Evolutionary conservation across 192 early-diverging fungal species (phyloP).

Genomic region (Lobosporangium transversale): DNA sequence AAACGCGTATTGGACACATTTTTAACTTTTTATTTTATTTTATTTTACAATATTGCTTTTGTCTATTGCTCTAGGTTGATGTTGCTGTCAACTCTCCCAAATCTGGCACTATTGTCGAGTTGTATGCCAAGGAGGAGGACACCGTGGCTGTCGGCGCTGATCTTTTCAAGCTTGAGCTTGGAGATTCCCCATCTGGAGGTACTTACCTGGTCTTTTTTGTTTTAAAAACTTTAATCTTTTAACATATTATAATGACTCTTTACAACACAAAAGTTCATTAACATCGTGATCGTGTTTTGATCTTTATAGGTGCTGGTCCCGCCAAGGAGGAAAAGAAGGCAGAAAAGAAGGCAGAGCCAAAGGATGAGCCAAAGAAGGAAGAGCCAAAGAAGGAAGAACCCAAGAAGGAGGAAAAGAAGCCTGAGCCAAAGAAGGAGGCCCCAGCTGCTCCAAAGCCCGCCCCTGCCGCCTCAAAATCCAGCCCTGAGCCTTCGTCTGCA

Average conservation of each 20-base stretch:
- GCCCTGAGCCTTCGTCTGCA: constrained; percentile 51
- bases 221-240: too few relatives aligned
- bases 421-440: constrained; percentile 53
- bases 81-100: constrained; percentile 97
- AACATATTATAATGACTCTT: too few relatives aligned
- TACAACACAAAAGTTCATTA: too few relatives aligned
- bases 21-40: too few relatives aligned
- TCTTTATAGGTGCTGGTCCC: constrained; percentile 26
- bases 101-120: constrained; percentile 86
- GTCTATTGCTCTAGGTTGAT: constrained; percentile 74
- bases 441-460: constrained; percentile 46
- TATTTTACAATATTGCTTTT: background rate
- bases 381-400: constrained; percentile 53
- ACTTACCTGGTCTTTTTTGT: constrained; percentile 2
- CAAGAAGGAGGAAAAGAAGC: constrained; percentile 53
- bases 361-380: constrained; percentile 59
- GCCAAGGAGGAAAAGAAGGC: constrained; percentile 49
- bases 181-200: constrained; percentile 73
- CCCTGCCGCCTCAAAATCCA: constrained; percentile 32
- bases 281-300: too few relatives aligned
- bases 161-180: constrained; percentile 91
- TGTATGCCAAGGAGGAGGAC: constrained; percentile 87
- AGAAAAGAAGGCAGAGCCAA: constrained; percentile 54
- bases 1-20: too few relatives aligned
- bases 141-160: constrained; percentile 91